Conservation (phyloP, 83 land plant species). For the Picea abies region DNA sequence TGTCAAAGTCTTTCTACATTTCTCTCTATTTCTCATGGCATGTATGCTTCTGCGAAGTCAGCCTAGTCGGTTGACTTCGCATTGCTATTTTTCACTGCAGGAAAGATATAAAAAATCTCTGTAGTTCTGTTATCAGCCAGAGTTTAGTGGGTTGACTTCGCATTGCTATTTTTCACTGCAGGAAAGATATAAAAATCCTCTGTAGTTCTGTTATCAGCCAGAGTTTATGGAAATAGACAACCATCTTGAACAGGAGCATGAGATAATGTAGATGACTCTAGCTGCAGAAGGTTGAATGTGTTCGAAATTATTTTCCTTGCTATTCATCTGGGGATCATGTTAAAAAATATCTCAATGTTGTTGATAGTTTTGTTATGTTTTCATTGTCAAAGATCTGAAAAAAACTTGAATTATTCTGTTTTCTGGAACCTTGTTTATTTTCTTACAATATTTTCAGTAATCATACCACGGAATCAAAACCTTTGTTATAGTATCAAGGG, state of each 20-base stretch:
- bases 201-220: too few relatives aligned
- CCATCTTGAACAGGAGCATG: too few relatives aligned
- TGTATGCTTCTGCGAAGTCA: not conserved
- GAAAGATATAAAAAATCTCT: not conserved
- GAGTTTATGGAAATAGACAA: not conserved
- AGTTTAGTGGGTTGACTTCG: not conserved
- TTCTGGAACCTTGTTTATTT: not conserved
- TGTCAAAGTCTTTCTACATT: not conserved
- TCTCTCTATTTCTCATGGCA: constrained; percentile 2
- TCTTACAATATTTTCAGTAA: not conserved
- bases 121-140: too few relatives aligned
- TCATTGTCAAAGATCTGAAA: not conserved
- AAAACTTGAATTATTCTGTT: not conserved
- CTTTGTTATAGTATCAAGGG: not conserved
- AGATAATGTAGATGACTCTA: not conserved
- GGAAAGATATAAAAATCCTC: not conserved
- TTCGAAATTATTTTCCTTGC: not conserved
- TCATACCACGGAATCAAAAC: not conserved
- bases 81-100: not conserved
- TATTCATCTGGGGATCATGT: not conserved
- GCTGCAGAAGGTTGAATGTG: not conserved
- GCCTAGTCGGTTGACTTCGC: not conserved
- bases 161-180: not conserved
- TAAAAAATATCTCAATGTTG: not conserved
- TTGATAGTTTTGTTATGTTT: not conserved